A percentile compares a stretch with the other conserved stretches of the same genome.
Conservation (phyloP, 768 basidiomycete species). For the Saitozyma sp. region DNA sequence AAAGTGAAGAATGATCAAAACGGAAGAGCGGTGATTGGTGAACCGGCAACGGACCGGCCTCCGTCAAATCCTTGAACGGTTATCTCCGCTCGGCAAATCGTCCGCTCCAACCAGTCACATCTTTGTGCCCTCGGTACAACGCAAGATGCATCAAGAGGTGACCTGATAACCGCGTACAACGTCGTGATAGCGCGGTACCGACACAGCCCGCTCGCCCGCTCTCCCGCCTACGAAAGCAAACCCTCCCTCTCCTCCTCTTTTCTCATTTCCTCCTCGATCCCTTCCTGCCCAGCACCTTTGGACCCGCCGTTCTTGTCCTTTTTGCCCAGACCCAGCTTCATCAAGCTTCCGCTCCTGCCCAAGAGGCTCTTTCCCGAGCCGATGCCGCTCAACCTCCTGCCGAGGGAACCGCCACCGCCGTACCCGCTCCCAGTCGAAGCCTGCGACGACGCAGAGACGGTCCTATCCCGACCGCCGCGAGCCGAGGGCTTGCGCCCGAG, state of each 20-base stretch:
- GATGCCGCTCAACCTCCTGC: constrained; percentile 30
- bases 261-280: constrained; percentile 8
- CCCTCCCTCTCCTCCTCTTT: constrained; percentile 6
- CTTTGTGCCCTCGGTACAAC: too few relatives aligned
- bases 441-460: constrained; percentile 16
- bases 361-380: constrained; percentile 25
- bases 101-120: too few relatives aligned
- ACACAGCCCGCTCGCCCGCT: too few relatives aligned
- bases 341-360: constrained; percentile 36
- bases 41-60: too few relatives aligned
- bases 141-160: too few relatives aligned
- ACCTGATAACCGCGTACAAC: too few relatives aligned
- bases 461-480: constrained; percentile 15
- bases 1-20: too few relatives aligned
- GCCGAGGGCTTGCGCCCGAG: not conserved
- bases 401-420: constrained; percentile 32
- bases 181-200: too few relatives aligned
- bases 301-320: constrained; percentile 29
- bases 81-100: too few relatives aligned
- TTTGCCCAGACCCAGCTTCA: constrained; percentile 44
- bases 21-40: too few relatives aligned
- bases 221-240: not conserved
- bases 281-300: constrained; percentile 2
- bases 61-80: too few relatives aligned
- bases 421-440: constrained; percentile 11